Conservation (phyloP, 2,329 filamentous ascomycete species). For the Epichloe sylvatica region DNA sequence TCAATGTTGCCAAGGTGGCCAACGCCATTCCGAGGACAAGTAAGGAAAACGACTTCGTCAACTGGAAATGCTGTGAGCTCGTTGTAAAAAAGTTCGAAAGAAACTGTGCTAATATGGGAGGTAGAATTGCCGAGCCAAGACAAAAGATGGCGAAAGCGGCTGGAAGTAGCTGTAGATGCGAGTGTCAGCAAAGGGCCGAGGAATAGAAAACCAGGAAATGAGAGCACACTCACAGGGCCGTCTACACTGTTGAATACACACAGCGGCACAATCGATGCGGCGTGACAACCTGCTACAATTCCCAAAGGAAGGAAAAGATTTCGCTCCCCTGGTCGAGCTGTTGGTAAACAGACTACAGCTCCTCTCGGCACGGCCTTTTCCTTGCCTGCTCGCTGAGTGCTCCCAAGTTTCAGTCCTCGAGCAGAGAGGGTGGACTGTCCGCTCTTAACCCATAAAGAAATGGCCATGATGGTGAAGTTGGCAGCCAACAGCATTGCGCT, state of each 20-base stretch:
- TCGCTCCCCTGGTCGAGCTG: constrained; percentile 35
- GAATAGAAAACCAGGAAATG: background rate
- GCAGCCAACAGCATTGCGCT: constrained; percentile 94
- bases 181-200: constrained; percentile 2
- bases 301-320: constrained; percentile 59
- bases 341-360: constrained; percentile 13
- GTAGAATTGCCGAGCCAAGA: constrained; percentile 39
- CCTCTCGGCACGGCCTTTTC: constrained; percentile 13
- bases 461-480: constrained; percentile 91
- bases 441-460: constrained; percentile 85
- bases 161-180: constrained; percentile 37
- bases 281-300: constrained; percentile 59
- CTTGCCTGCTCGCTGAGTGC: background rate
- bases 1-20: constrained; percentile 83
- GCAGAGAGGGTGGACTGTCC: constrained; percentile 34
- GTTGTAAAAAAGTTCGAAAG: constrained; percentile 39
- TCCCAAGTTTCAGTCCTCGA: background rate
- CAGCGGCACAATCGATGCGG: constrained; percentile 65
- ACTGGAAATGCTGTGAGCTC: constrained; percentile 55
- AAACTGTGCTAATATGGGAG: constrained; percentile 40
- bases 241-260: constrained; percentile 72
- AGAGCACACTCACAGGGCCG: constrained; percentile 39
- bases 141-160: constrained; percentile 46
- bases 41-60: constrained; percentile 85
- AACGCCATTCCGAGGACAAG: constrained; percentile 83